Evolutionary conservation across 257 asterid species (phyloP), one percentile per base, ranked within the genome.

Genomic region (Hygrophila difformis): DNA sequence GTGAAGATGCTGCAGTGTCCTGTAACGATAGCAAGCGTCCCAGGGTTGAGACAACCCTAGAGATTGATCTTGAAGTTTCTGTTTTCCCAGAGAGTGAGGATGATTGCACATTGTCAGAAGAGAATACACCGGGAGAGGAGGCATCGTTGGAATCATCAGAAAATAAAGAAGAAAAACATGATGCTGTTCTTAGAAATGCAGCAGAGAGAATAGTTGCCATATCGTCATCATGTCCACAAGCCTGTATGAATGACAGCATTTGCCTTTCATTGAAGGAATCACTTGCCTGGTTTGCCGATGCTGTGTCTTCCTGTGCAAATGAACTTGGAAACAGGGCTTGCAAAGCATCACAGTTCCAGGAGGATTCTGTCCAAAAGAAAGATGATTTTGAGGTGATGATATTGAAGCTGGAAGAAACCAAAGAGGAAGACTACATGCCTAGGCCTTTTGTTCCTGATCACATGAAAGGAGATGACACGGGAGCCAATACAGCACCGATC

Each of bases 351-450:
- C n/a, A n/a, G n/a, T n/a, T n/a, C n/a, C n/a, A n/a, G n/a, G 26
- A 43, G 2, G 64, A 59, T 41, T 46, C 64, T n/a, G n/a, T n/a
- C n/a, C n/a, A n/a, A n/a, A 26, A 66, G 47, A 66, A 76, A 7
- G 97, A 88, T 57, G 81, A 76, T 37, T 88, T 79, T 39, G 97
- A 84, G 70, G 73, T 66, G 16, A 77, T 69, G 94, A 61, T 91
- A 7, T 60, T 88, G 64, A 68, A 64, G 47, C 63, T 88, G 36
- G 49, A 69, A 14, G 94, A 84, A 35, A 79, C 74, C 2, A 77
- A 70, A 61, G 87, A 67, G 62, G 85, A 72, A 45, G 3, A 18
- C 37, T 33, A 33, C 37, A 33, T 1, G 12, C 37, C 37, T 33
- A 9, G 37, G 12, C 37, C 89, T 5, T 77, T 67, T 39, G 51